phyloP scores from a whole-genome alignment of 768 basidiomycete genomes.

The Gelatoporia subvermispora region DNA sequence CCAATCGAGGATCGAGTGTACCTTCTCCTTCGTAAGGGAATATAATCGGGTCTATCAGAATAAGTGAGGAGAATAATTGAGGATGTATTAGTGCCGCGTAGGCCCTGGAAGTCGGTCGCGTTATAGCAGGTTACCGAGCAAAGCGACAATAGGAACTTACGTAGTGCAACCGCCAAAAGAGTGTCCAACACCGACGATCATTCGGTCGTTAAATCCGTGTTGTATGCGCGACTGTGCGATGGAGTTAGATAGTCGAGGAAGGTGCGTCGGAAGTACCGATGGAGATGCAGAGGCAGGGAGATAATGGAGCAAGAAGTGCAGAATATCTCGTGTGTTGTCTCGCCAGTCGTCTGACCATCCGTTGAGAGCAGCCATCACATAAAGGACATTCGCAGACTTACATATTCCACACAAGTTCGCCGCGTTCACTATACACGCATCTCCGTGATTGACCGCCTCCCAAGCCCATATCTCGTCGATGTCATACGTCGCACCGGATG shows the following conservation, averaged over 20 bases:
- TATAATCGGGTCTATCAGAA: constrained; percentile 80
- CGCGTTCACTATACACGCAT: constrained; percentile 70
- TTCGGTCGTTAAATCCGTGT: constrained; percentile 47
- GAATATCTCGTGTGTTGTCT: constrained; percentile 72
- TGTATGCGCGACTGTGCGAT: constrained; percentile 38
- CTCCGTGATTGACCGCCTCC: constrained; percentile 84
- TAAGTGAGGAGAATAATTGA: constrained; percentile 60
- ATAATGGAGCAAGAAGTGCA: constrained; percentile 68
- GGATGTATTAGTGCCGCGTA: constrained; percentile 63
- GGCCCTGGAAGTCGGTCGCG: constrained; percentile 37
- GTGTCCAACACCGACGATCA: constrained; percentile 72
- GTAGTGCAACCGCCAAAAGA: constrained; percentile 79
- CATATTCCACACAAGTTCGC: constrained; percentile 52
- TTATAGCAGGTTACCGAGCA: constrained; percentile 1
- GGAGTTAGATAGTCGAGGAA: constrained; percentile 41
- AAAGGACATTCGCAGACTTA: constrained; percentile 28
- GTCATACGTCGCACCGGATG: constrained; percentile 21
- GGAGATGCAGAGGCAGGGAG: constrained; percentile 39
- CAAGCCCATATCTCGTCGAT: constrained; percentile 78
- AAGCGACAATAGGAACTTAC: constrained; percentile 38
- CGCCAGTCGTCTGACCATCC: constrained; percentile 61
- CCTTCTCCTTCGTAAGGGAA: background rate
- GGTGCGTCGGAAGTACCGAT: constrained; percentile 42
- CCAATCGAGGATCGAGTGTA: background rate
- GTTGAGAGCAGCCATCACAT: background rate